phyloP scores from a whole-genome alignment of 2,329 filamentous ascomycete genomes.

The Leptographium lundbergii region DNA sequence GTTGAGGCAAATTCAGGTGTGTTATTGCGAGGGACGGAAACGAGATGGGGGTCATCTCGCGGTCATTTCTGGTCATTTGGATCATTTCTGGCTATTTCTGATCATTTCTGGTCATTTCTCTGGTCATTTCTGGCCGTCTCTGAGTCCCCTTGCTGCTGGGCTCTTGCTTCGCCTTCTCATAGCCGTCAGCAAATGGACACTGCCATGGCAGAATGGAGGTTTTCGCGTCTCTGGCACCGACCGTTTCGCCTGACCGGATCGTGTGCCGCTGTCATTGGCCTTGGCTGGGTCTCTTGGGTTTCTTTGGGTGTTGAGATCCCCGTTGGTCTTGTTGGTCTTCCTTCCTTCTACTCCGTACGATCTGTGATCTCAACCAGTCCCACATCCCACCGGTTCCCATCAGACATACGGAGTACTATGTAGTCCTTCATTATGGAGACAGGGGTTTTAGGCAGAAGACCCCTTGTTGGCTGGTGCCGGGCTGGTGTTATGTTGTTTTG shows the following conservation, averaged over 20 bases:
- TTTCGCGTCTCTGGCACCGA: too few species aligned
- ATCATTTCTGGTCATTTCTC: background rate
- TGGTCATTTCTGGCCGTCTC: background rate
- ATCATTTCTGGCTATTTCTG: background rate
- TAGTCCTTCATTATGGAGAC: background rate
- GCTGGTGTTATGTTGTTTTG: too few species aligned
- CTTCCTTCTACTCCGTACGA: background rate
- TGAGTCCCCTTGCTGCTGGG: background rate
- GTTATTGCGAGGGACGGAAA: background rate
- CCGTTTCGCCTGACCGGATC: too few species aligned
- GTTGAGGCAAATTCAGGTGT: conserved; percentile 11
- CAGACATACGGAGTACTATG: background rate
- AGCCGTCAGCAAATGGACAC: background rate
- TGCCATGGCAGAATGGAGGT: background rate
- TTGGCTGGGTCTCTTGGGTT: background rate
- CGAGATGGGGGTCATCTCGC: background rate
- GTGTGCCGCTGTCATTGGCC: too few species aligned
- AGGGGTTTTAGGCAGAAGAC: background rate
- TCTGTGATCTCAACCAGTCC: background rate
- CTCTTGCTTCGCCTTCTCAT: background rate
- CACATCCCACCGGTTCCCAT: background rate
- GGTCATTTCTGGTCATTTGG: background rate
- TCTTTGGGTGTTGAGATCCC: background rate
- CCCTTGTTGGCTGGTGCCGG: background rate
- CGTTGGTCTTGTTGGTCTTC: background rate